Conservation (phyloP, 306 rosid species). For the Urtica urens region DNA sequence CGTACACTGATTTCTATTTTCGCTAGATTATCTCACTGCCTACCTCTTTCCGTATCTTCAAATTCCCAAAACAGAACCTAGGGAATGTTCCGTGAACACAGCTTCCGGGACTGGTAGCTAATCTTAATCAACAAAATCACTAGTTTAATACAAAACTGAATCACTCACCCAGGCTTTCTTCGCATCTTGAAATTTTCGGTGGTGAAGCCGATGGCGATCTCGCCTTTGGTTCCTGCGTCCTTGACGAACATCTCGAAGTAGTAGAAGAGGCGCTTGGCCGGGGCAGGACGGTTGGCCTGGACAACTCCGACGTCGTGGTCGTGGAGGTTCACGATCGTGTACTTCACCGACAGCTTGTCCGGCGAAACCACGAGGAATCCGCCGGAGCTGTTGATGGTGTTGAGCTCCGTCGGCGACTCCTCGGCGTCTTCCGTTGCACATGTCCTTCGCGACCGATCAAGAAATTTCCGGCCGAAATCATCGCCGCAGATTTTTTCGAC, state of each 20-base stretch:
- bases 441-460: slow-evolving; percentile 42
- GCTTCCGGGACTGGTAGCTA: too few relatives aligned
- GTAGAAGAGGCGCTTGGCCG: slow-evolving; percentile 62
- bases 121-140: too few relatives aligned
- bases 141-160: too few relatives aligned
- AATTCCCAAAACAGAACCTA: too few relatives aligned
- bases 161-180: slow-evolving; percentile 78
- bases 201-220: slow-evolving; percentile 87
- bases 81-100: not conserved
- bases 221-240: slow-evolving; percentile 86
- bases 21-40: too few relatives aligned
- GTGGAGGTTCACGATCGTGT: slow-evolving; percentile 57
- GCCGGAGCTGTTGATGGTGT: slow-evolving; percentile 87
- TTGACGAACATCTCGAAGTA: slow-evolving; percentile 83
- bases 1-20: too few relatives aligned
- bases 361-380: slow-evolving; percentile 70
- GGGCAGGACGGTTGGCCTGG: slow-evolving; percentile 77
- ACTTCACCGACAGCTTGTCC: slow-evolving; percentile 79
- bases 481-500: slow-evolving; percentile 20
- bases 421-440: slow-evolving; percentile 51
- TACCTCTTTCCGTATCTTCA: too few relatives aligned
- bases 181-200: slow-evolving; percentile 81
- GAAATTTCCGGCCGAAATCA: slow-evolving; percentile 57
- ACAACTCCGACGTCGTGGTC: slow-evolving; percentile 95
- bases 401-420: slow-evolving; percentile 69